phyloP scores from a whole-genome alignment of 352 stramenopile genomes.

The Pythium chondricola region DNA sequence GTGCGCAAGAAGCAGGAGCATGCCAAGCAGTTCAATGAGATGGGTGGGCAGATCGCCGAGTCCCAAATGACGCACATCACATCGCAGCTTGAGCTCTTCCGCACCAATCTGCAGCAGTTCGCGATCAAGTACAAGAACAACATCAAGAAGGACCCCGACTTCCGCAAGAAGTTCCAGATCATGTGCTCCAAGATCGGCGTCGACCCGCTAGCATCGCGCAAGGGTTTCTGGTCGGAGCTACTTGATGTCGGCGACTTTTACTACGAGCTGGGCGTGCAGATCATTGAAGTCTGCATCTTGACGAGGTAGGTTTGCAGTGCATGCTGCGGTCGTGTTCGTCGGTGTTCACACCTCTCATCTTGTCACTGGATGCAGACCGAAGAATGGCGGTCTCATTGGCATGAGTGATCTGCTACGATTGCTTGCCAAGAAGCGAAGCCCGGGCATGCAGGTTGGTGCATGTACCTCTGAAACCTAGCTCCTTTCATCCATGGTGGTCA shows the following conservation, averaged over 20 bases:
- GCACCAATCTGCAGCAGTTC: conserved; percentile 90
- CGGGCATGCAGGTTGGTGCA: conserved; percentile 41
- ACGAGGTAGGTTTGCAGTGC: conserved; percentile 49
- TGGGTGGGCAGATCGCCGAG: conserved; percentile 79
- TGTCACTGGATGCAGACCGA: no score
- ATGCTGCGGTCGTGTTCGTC: background rate
- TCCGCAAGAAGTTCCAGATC: conserved; percentile 91
- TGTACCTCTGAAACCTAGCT: no score
- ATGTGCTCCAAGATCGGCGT: conserved; percentile 97
- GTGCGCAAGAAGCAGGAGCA: conserved; percentile 89
- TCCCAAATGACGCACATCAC: conserved; percentile 77
- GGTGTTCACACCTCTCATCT: no score
- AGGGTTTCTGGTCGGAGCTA: conserved; percentile 97
- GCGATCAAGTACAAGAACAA: conserved; percentile 92
- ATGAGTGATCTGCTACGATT: conserved; percentile 76
- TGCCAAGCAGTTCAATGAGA: conserved; percentile 76
- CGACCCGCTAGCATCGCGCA: conserved; percentile 96
- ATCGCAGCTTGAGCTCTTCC: conserved; percentile 86
- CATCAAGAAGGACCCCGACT: conserved; percentile 94
- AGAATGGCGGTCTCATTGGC: conserved; percentile 78
- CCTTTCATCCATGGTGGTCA: no score
- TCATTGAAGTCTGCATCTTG: conserved; percentile 96
- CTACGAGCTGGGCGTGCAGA: conserved; percentile 98
- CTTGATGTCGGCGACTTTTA: conserved; percentile 99
- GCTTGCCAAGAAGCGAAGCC: conserved; percentile 59